phyloP scores from a whole-genome alignment of 805 yeast species.

The Ogataea polymorpha region DNA sequence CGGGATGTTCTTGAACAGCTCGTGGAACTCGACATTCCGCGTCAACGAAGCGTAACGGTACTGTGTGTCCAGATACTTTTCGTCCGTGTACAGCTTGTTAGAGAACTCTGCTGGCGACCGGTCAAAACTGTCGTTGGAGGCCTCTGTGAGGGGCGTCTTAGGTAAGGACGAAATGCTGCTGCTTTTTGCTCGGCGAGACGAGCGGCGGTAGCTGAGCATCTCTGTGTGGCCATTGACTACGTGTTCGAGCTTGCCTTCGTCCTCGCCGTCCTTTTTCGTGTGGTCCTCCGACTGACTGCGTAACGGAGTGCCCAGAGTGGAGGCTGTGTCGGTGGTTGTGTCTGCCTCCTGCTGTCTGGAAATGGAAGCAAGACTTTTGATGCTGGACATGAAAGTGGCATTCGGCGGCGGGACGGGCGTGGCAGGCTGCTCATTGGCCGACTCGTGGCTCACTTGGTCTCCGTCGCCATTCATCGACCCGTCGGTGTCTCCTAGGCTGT shows the following conservation, averaged over 20 bases:
- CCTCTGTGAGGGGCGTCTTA: constrained; percentile 18
- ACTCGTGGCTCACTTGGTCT: not conserved
- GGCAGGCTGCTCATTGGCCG: constrained; percentile 21
- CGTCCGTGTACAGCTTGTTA: constrained; percentile 55
- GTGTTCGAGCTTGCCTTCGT: constrained; percentile 19
- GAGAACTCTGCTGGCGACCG: constrained; percentile 17
- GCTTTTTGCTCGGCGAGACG: constrained; percentile 22
- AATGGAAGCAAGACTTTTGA: constrained; percentile 22
- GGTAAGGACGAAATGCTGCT: constrained; percentile 21
- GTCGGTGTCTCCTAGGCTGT: not conserved
- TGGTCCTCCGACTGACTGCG: constrained; percentile 4
- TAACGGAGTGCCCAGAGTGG: constrained; percentile 15
- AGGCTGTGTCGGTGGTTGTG: constrained; percentile 15
- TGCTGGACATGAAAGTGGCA: constrained; percentile 20
- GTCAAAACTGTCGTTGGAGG: constrained; percentile 14
- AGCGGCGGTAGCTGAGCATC: constrained; percentile 30
- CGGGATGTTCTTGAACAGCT: constrained; percentile 64
- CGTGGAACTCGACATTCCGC: constrained; percentile 75
- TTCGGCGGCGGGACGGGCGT: constrained; percentile 14
- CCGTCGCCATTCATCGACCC: not conserved
- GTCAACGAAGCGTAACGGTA: constrained; percentile 62
- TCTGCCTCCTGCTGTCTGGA: constrained; percentile 24
- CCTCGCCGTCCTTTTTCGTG: not conserved
- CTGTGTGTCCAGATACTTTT: constrained; percentile 52
- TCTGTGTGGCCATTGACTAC: constrained; percentile 29